Evolutionary conservation across 2,329 filamentous ascomycete species (phyloP), one percentile per base, ranked within the genome.

Genomic region (Trichophyton simii): DNA sequence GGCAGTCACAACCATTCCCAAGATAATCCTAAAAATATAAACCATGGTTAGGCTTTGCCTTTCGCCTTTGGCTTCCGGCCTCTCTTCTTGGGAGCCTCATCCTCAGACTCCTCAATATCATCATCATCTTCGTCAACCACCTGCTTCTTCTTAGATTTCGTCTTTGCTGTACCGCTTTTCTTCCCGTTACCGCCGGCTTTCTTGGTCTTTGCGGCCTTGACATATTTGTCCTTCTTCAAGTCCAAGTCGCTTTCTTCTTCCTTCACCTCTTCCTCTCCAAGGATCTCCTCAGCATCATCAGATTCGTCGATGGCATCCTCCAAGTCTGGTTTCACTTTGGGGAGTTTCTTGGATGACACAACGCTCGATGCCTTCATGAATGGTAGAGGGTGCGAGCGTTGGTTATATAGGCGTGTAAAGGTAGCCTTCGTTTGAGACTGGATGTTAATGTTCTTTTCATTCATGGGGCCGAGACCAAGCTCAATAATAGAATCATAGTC

Each of bases 281-380:
- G 75, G 31, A 79, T 76, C 38, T 85, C 85, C n/a, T 80, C 86
- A 20, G 86, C 88, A 50, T 84, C 83, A 54, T 95, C 92, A 3
- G 90, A 91, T 67, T 95, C 92, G 57, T 97, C 91, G 60, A 99
- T 87, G 1, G 91, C 94, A 75, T 99, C 94, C 75, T 99, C 94
- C 36, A 99, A 81, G 76, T 99, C 94, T 0, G 94, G 95, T 64
- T 87, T 88, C 57, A 92, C 90, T 73, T 83, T 84, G 28, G 83
- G 78, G 46, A 80, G 77, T 68, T 85, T 87, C 77, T 89, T 90
- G 3, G 89, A 85, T 2, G 84, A 87, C 8, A 84, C 73, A 15
- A 94, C 82, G 65, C 82, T 89, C 68, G 83, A 90, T 1, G 91
- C 89, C 75, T 96, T 97, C 85, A 97, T 96, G 76, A 96, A 99